Evolutionary conservation across 2,329 filamentous ascomycete genomes (phyloP), one percentile per base, ranked within the genome.

Genomic region (Trichoderma sp.): DNA sequence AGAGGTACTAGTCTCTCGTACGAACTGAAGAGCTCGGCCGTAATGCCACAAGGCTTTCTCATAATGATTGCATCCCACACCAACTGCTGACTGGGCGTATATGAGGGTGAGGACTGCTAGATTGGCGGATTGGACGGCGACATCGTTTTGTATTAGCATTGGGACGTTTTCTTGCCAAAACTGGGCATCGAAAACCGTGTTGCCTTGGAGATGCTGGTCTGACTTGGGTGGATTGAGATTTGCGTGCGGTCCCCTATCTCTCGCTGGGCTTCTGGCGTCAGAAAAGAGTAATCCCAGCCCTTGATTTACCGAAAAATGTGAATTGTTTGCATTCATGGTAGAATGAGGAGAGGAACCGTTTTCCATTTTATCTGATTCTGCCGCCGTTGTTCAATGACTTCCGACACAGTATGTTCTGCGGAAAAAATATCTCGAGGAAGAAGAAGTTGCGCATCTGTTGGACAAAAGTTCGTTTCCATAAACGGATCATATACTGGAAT

Each of bases 121-220:
- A 74, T 82, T 83, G 21, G 85, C 84, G 63, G 83, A 83, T 8
- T 81, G 81, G 12, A 86, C 80, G 3, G 84, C 82, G 9, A 80
- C 77, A 64, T 83, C 82, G 29, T 81, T 78, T 14, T 77, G 80
- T 18, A 83, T 78, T 14, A 86, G 79, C 18, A 81, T 81, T 3
- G 83, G 84, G 7, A 85, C 82, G 1, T 79, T 81, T 6, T 80
- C 77, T 14, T 78, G 81, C 83, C 84, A 86, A n/a, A 86, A 82
- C 0, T 71, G 63, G 18, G 81, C 80, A 18, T 82, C 78, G n/a
- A 85, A 83, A 75, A 81, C 79, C 3, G 50, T 60, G 67, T 45
- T 75, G 24, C 60, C 29, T 7, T 60, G 31, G 16, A 75, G 38
- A 21, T 11, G 21, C 71, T 59, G 24, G 24, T 45, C 18, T 4